Evolutionary conservation across 352 stramenopile species (phyloP), one percentile per base, ranked within the genome.

Genomic region (Elongisporangium prolatum): DNA sequence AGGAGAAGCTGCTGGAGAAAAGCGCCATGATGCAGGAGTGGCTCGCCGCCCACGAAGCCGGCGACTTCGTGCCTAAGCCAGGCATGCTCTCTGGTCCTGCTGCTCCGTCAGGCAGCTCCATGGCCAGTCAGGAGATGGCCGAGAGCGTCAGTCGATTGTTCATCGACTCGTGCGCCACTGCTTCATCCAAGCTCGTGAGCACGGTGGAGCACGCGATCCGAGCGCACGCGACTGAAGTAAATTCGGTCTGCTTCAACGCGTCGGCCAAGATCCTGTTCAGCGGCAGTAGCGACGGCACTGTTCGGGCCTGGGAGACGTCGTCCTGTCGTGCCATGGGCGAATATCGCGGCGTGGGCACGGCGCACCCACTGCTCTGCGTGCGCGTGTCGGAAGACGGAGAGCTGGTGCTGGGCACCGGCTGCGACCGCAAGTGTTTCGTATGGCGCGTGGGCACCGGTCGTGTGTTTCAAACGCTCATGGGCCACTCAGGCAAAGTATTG

Each of bases 401-500:
- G 61, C 69, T 90, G 18, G 82, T 94, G 44, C 64, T 94, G 20
- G 84, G 84, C 51, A 92, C 84, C 16, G 84, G 84, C 10, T 91
- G 82, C 59, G 84, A 94, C 52, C 84, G 84, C 64, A 94, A 92
- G 69, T 88, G 78, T 54, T 91, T 92, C 61, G 71, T 94, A 14
- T 94, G 84, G 84, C 75, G 84, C 70, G 84, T 92, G 20, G 84
- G 78, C 56, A 89, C 84, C 40, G 82, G 82, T 20, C 80, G 84
- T 21, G 82, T 94, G 53, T 80, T 86, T 65, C 84, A 94, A 69
- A 94, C 82, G 57, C 75, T 94, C 24, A 86, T 82, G 48, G 84
- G 84, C 4, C 84, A 94, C 72, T 92, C 92, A 59, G 84, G 84
- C 40, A 91, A 92, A 71, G 84, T 94, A 21, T 51, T 92, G 37